A percentile compares a stretch with the other conserved stretches of the same genome.
Evolutionary conservation across 176 grass and related monocot species (phyloP).

Genomic region (Tillandsia fasciculata): DNA sequence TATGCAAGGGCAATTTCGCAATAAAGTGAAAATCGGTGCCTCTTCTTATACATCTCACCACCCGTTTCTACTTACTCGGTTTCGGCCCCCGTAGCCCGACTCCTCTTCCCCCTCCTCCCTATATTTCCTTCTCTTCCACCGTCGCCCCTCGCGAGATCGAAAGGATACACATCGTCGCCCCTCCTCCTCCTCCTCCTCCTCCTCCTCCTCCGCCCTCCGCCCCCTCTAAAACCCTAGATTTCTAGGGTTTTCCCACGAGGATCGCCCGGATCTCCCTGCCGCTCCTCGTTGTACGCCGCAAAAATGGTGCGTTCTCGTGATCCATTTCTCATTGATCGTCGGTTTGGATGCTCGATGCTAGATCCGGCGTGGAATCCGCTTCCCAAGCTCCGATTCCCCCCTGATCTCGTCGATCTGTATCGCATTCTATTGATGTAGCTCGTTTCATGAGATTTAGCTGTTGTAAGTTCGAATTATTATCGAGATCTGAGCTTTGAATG

Average conservation of each 20-base stretch:
- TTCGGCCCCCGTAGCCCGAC: neutral
- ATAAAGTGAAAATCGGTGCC: neutral
- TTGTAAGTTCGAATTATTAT: constrained; percentile 1
- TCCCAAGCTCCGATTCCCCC: neutral
- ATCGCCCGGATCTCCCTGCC: constrained; percentile 14
- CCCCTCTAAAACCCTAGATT: neutral
- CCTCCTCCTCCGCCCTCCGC: constrained; percentile 9
- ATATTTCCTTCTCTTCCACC: neutral
- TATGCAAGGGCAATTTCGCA: neutral
- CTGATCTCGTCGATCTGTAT: constrained; percentile 3
- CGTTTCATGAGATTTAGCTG: neutral
- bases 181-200: constrained; percentile 10
- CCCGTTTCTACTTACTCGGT: neutral
- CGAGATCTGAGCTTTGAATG: constrained; percentile 54
- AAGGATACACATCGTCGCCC: neutral
- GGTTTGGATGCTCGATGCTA: neutral
- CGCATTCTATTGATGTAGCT: constrained; percentile 6
- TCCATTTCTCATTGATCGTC: neutral
- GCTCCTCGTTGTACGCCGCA: neutral
- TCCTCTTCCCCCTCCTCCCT: neutral
- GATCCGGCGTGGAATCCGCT: constrained; percentile 10
- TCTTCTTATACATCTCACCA: neutral
- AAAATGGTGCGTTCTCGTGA: constrained; percentile 33
- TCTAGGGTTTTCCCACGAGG: constrained; percentile 1
- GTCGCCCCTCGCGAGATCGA: neutral